Percentiles rank a stretch among this genome's conserved stretches.
phyloP scores from a whole-genome alignment of 225 moss, liverwort and hornwort genomes.

The Pseudisothecium myosuroides region DNA sequence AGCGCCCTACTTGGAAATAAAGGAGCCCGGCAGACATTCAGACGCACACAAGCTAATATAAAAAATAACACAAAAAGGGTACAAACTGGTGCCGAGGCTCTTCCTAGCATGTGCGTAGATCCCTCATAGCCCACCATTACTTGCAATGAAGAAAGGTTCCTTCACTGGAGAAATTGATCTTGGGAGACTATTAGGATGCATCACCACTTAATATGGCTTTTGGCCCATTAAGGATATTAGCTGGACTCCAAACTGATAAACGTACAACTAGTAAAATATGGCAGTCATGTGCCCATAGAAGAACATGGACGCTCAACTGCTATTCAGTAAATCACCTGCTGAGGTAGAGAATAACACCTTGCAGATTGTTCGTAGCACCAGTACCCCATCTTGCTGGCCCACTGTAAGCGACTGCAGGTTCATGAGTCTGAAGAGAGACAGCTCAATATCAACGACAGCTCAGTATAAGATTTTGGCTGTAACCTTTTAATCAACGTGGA shows the following conservation, averaged over 20 bases:
- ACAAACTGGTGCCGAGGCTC: neutral
- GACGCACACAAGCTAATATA: neutral
- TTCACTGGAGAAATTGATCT: neutral
- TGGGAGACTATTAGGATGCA: neutral
- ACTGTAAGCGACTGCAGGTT: conserved; percentile 61
- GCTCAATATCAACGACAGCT: neutral
- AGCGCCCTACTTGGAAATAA: neutral
- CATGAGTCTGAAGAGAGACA: conserved; percentile 39
- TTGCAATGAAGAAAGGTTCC: neutral
- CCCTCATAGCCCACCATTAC: neutral
- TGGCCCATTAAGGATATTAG: neutral
- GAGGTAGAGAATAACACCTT: conserved; percentile 49
- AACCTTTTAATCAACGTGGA: neutral
- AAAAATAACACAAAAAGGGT: neutral
- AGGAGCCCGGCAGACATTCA: neutral
- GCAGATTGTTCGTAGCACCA: conserved; percentile 78
- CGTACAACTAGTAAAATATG: neutral
- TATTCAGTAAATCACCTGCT: conserved; percentile 10
- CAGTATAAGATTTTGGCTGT: neutral
- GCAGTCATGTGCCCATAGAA: neutral
- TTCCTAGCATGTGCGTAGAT: neutral
- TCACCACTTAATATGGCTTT: neutral
- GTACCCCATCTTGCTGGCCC: conserved; percentile 79
- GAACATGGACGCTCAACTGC: neutral
- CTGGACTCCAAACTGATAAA: neutral